phyloP scores from a whole-genome alignment of 768 basidiomycete species.

The Boletus bicolor region DNA sequence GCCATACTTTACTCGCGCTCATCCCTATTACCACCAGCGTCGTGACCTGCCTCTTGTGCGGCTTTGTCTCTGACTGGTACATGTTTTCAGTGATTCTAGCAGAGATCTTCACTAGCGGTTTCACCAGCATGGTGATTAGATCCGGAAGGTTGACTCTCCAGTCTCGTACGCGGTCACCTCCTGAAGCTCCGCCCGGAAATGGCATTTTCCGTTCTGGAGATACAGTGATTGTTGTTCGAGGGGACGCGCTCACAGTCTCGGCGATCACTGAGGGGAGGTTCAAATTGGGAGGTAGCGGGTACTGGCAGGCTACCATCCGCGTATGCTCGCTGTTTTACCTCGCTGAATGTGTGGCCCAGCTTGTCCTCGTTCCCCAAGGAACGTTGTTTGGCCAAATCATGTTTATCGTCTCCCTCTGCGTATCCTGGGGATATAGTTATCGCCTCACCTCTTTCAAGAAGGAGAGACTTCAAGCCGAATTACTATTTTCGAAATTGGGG shows the following conservation, averaged over 20 bases:
- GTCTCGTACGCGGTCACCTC: not conserved
- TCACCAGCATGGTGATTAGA: not conserved
- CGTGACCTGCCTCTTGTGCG: not conserved
- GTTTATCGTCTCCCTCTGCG: not conserved
- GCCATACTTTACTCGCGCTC: not conserved
- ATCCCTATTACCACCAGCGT: not conserved
- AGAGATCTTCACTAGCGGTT: not conserved
- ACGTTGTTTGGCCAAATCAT: not conserved
- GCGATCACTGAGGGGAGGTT: not conserved
- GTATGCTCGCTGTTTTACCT: not conserved
- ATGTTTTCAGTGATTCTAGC: not conserved
- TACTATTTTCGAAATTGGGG: not conserved
- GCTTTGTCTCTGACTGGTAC: too few species aligned
- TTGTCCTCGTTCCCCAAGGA: not conserved
- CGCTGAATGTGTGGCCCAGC: not conserved
- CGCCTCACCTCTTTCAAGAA: not conserved
- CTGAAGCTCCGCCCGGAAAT: not conserved
- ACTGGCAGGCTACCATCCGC: not conserved
- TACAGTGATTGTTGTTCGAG: not conserved
- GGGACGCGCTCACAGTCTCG: not conserved
- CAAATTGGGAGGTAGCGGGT: not conserved
- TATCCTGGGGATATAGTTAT: not conserved
- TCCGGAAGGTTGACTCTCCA: not conserved
- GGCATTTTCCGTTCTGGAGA: not conserved
- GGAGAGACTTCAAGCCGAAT: not conserved